Percentiles rank a stretch among this genome's conserved stretches.
Conservation (phyloP, 2,329 filamentous ascomycete genomes). For the Penicillium italicum region DNA sequence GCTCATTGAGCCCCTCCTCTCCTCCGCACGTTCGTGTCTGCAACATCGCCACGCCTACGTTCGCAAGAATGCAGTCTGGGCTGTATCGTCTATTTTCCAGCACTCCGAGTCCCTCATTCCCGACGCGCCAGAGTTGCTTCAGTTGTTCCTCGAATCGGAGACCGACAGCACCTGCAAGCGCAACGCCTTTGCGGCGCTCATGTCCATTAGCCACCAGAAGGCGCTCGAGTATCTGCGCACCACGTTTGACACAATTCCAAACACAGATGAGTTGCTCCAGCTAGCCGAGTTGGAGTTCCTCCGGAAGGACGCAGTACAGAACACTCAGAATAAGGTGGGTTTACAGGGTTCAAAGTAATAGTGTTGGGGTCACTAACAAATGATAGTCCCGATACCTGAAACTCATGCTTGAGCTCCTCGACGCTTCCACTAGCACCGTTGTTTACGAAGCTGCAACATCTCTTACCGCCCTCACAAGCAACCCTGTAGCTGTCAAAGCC, state of each 20-base stretch:
- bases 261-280: conserved; percentile 89
- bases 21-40: conserved; percentile 84
- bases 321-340: conserved; percentile 83
- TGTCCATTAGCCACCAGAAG: conserved; percentile 89
- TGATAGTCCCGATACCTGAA: conserved; percentile 78
- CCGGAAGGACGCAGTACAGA: conserved; percentile 92
- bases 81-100: conserved; percentile 84
- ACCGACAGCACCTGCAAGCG: conserved; percentile 95
- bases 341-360: neutral
- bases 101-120: conserved; percentile 91
- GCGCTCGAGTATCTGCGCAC: conserved; percentile 82
- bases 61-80: conserved; percentile 96
- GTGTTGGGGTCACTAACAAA: conserved; percentile 26
- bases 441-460: conserved; percentile 97
- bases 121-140: conserved; percentile 88
- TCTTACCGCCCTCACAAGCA: conserved; percentile 86
- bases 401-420: conserved; percentile 92
- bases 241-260: conserved; percentile 89
- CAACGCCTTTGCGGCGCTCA: conserved; percentile 90
- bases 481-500: conserved; percentile 95
- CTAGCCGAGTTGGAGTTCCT: conserved; percentile 96
- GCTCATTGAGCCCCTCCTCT: conserved; percentile 91
- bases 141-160: conserved; percentile 83
- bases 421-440: conserved; percentile 88
- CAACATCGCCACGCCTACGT: conserved; percentile 97